Evolutionary conservation across 805 yeast species (phyloP), one percentile per base, ranked within the genome.

Genomic region (Barnettozyma pratensis): DNA sequence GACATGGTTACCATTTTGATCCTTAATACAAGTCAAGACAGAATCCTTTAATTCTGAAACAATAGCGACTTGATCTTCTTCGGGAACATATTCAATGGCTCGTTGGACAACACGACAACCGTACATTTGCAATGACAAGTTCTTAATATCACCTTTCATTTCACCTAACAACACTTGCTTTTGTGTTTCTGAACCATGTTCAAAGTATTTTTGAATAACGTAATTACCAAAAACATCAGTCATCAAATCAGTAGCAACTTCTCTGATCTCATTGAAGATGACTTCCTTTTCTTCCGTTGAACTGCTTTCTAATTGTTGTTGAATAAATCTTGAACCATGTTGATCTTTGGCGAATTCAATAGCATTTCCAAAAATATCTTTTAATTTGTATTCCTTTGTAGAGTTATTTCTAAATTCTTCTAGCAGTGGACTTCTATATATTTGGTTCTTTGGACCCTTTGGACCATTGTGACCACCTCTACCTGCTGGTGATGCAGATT

Each of bases 181-280:
- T 63, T 92, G 97, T 27, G 80, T 75, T 28, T 67, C 74, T 4
- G 83, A 72, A 32, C 97, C 97, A 59, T 71, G 75, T 68, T 94
- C 98, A 66, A 94, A 88, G 61, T 81, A 87, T 66, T 92, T 91
- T 67, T 94, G 99, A 48, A 94, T 87, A 29, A 94, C 97, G 63
- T 94, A 94, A 66, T 94, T 94, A 49, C 99, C 99, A 68, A 94
- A 94, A 7, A 94, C 99, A 71, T 94, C 99, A 14, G 95, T 89
- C 85, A 91, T 87, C 53, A 94, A 72, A 47, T 85, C 90, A 48
- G 83, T 73, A 4, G 91, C 77, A 53, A 81, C 78, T 27, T 81
- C 83, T 59, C 90, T 72, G 36, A 94, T 82, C 67, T 91, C 97
- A 54, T 83, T 83, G 70, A 92, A 91, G 19, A 94, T 79, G 14